phyloP scores from a whole-genome alignment of 352 stramenopile genomes.

The Phytophthora syringae region DNA sequence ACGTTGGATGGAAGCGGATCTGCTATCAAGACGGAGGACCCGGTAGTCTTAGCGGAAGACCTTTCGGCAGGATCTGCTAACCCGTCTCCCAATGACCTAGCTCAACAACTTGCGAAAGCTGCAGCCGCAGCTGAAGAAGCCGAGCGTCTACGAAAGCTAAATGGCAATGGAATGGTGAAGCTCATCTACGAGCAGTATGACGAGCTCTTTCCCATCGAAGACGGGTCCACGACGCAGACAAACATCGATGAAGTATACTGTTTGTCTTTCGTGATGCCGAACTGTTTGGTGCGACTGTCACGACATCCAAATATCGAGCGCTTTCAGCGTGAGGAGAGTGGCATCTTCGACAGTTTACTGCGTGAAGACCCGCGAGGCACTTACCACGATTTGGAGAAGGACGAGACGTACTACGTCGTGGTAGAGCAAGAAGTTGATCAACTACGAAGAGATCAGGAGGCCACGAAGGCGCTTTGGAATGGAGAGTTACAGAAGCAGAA shows the following conservation, averaged over 20 bases:
- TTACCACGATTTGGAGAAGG: conserved; percentile 73
- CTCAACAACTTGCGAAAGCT: conserved; percentile 6
- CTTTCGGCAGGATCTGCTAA: conserved; percentile 3
- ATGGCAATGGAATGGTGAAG: conserved; percentile 68
- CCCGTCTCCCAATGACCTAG: neutral
- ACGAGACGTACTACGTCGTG: conserved; percentile 82
- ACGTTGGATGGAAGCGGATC: neutral
- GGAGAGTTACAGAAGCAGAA: conserved; percentile 41
- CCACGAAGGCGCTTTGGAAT: conserved; percentile 58
- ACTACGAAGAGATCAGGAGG: conserved; percentile 67
- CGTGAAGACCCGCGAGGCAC: conserved; percentile 73
- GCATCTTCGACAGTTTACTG: conserved; percentile 64
- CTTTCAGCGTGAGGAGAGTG: conserved; percentile 56
- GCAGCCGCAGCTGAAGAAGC: conserved; percentile 32
- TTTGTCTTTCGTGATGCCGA: conserved; percentile 90
- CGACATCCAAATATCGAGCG: conserved; percentile 51
- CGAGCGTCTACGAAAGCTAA: conserved; percentile 45
- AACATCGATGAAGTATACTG: conserved; percentile 88
- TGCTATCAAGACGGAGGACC: neutral
- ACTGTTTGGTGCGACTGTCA: conserved; percentile 82
- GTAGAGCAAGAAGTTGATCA: conserved; percentile 84
- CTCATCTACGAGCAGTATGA: conserved; percentile 91
- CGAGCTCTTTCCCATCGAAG: conserved; percentile 80
- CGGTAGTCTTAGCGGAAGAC: neutral
- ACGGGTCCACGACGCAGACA: conserved; percentile 78